A percentile compares a stretch with the other conserved stretches of the same genome.
Conservation (phyloP, 768 basidiomycete genomes). For the Lactarius akahatsu region DNA sequence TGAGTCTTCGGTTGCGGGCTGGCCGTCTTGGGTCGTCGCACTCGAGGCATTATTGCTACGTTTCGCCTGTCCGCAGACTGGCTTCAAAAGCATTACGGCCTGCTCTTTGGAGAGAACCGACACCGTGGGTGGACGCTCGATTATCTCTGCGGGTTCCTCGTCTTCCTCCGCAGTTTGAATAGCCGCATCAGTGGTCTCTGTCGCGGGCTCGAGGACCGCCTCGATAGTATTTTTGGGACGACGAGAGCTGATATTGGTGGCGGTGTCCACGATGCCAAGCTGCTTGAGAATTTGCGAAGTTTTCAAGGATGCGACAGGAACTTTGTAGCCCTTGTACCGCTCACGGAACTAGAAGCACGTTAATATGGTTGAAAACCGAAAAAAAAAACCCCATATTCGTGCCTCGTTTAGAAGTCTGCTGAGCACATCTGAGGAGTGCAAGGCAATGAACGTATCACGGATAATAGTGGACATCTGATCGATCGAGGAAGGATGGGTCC, state of each 20-base stretch:
- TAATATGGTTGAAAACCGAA: background rate
- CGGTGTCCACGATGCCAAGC: slow-evolving; percentile 40
- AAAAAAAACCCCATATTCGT: slow-evolving; percentile 32
- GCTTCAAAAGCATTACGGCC: slow-evolving; percentile 27
- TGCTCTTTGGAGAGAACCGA: slow-evolving; percentile 31
- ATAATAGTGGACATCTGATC: slow-evolving; percentile 88
- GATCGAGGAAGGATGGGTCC: slow-evolving; percentile 90
- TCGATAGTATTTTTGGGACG: slow-evolving; percentile 28
- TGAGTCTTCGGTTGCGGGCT: slow-evolving; percentile 16
- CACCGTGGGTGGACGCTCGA: slow-evolving; percentile 34
- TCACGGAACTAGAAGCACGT: slow-evolving; percentile 26
- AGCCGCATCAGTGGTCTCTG: slow-evolving; percentile 21
- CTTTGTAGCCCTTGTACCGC: slow-evolving; percentile 52
- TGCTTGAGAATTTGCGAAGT: slow-evolving; percentile 30
- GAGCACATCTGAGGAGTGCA: slow-evolving; percentile 88
- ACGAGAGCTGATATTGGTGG: slow-evolving; percentile 39
- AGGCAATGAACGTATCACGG: slow-evolving; percentile 88
- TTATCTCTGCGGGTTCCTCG: slow-evolving; percentile 31
- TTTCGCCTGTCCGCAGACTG: background rate
- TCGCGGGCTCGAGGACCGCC: slow-evolving; percentile 22
- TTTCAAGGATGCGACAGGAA: slow-evolving; percentile 56
- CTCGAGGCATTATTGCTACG: background rate
- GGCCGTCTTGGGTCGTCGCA: background rate
- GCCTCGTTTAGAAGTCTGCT: slow-evolving; percentile 74
- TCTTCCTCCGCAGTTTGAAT: slow-evolving; percentile 24